Evolutionary conservation across 176 grass and related monocot genomes (phyloP), one percentile per base, ranked within the genome.

Genomic region (Paspalum vaginatum): DNA sequence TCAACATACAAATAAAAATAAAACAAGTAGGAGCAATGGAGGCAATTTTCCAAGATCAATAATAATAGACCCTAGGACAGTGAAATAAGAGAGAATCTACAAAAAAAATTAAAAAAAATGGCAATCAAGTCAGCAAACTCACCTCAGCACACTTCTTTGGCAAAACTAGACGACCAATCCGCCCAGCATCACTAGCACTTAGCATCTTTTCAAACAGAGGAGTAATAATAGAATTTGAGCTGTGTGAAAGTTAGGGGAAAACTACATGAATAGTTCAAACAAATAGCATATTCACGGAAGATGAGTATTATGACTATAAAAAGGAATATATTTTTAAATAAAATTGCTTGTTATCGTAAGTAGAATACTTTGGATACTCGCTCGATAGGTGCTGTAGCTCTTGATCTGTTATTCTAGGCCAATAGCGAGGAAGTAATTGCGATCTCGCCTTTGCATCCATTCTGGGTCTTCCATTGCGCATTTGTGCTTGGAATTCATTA

Each of bases 81-180:
- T 64, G 8, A 52, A 85, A 75, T 58, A 37, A 32, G 64, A n/a
- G 20, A 87, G 54, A 77, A 53, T 81, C 8, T 74, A 81, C 14
- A 76, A 41, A 77, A 83, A 15, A 48, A 79, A 20, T n/a, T n/a
- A n/a, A 83, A 70, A 88, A 32, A 83, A 75, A 44, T 44, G 32
- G 17, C 11, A 69, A 77, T 32, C 61, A 16, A 78, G 61, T 76
- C 49, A 68, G 48, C 9, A 57, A 83, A 83, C 68, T 83, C 51
- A 93, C 97, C 90, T 99, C 97, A 67, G 97, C 97, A 47, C 97
- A 99, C 91, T 99, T 99, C 87, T 99, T 99, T 59, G 97, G 97
- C 81, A 99, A 90, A 32, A 99, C 97, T 61, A 99, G 79, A 86
- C 97, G 92, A 68, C 97, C 97, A 86, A 99, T 99, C 67, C 97